Evolutionary conservation across 179 eudicot species (phyloP), one percentile per base, ranked within the genome.

Genomic region (Silene noctiflora): DNA sequence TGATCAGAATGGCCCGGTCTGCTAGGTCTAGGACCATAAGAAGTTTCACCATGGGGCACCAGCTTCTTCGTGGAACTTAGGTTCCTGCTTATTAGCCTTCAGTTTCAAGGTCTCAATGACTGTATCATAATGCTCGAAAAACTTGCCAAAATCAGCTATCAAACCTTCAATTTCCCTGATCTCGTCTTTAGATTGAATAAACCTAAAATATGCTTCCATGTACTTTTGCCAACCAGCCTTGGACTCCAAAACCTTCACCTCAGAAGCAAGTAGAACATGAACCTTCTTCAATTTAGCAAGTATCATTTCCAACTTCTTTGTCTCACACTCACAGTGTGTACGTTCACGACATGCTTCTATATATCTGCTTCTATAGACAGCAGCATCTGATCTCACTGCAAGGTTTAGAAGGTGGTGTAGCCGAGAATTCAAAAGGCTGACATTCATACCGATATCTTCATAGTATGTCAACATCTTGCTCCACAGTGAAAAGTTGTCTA

Each of bases 271-370:
- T 39, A 17, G 4, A n/a, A 3, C 16, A 8, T 4, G 16, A 16
- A 66, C 5, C 16, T 53, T 39, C 73, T 27, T 25, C 44, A 58
- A 56, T 64, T 31, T n/a, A 71, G 51, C 67, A 51, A 75, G 79
- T 24, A 75, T 64, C 3, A 7, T 51, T 24, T 76, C 22, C 4
- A 75, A 79, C 58, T 80, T 80, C 39, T 19, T 70, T 16, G 25
- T 67, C 70, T 80, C 79, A n/a, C 44, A 3, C 64, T 75, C 67
- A 35, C 67, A 27, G 66, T 33, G 72, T 4, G 51, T 6, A 35
- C 61, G 76, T 75, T 80, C 82, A 71, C 12, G 71, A 63, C 46
- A 70, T 64, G 82, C 79, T 71, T 75, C 76, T 42, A 27, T 46
- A 44, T 71, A 71, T n/a, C 24, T 73, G 20, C 9, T 55, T 61